Base-by-base conservation (phyloP, 441 rosid species). In the Erodium moschatum region DNA sequence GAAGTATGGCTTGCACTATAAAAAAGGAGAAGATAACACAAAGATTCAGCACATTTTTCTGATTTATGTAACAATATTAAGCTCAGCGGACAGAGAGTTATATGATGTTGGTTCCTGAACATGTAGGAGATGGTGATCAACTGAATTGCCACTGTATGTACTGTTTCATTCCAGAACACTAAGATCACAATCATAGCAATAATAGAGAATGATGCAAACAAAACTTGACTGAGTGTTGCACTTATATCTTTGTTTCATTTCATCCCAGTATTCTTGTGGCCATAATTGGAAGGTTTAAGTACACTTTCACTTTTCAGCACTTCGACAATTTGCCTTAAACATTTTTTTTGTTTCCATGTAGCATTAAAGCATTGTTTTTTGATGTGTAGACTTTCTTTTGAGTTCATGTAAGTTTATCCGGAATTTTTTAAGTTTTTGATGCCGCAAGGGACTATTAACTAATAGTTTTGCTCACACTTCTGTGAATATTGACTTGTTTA, bases 101-200 rank as follows among this genome's bases (percentile, higher is more conserved):
- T 42, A 42, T 8, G 13, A 44, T 12, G 50, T 11, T 44, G 13
- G 50, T 44, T 44, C 11, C 50, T 12, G 50, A 44, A 44, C 21
- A 54, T 54, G 11, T 54, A 1, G 19, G 58, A 50, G 58, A 50
- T 52, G 20, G 8, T 52, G 9, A 5, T 9, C 24, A 56, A 18
- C 62, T 56, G 24, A 56, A 18, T 18, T 56, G 62, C 62, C 18
- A 56, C 62, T 56, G 62, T 19, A 18, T 56, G 62, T 56, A 56
- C 62, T 5, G 61, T 54, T 54, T 54, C 21, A 9, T 54, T 54
- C 21, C 20, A 5, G 16, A 54, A 54, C 1, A 54, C 58, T 50
- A 50, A 40, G 46, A 16, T 0, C 60, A 52, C 16, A 15, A 5
- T 56, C 62, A 18, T 19, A 56, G 20, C 61, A 54, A 54, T 8